Evolutionary conservation across 2,329 filamentous ascomycete genomes (phyloP).

Genomic region (Waltergamsia citrina): DNA sequence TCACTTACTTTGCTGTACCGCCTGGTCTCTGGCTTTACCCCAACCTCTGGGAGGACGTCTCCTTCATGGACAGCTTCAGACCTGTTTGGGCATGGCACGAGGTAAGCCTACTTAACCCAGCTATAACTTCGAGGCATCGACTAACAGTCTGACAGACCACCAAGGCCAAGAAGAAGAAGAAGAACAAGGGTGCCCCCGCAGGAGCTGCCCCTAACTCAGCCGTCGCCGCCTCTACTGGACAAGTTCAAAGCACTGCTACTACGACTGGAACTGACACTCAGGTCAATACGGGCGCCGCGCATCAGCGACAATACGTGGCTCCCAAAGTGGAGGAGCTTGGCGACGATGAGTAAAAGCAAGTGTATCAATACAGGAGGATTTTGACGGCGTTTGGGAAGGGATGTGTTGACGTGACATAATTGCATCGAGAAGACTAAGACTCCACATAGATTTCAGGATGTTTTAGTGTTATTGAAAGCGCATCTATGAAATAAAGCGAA

Average conservation of each 20-base stretch:
- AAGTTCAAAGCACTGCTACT: conserved; percentile 41
- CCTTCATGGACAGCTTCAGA: conserved; percentile 94
- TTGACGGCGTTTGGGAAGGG: not conserved
- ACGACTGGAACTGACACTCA: conserved; percentile 49
- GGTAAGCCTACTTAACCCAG: conserved; percentile 38
- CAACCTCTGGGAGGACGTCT: conserved; percentile 96
- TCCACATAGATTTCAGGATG: too few species aligned
- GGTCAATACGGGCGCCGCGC: conserved; percentile 31
- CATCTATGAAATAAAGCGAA: too few species aligned
- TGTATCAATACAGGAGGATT: too few species aligned
- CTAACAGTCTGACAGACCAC: conserved; percentile 13
- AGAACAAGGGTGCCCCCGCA: conserved; percentile 27
- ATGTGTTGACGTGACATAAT: too few species aligned
- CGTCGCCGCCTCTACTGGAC: conserved; percentile 43
- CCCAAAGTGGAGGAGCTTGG: conserved; percentile 44
- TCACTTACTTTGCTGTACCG: conserved; percentile 76
- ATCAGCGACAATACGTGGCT: conserved; percentile 35
- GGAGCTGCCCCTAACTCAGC: conserved; percentile 22
- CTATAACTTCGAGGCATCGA: not conserved
- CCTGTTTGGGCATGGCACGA: conserved; percentile 98
- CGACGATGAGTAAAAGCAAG: conserved; percentile 37
- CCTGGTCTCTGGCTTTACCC: conserved; percentile 98
- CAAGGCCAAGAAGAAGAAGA: conserved; percentile 48
- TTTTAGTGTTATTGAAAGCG: too few species aligned
- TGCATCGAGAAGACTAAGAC: too few species aligned